Evolutionary conservation across 2,329 filamentous ascomycete genomes (phyloP).

Genomic region (Nigrospora osmanthi): DNA sequence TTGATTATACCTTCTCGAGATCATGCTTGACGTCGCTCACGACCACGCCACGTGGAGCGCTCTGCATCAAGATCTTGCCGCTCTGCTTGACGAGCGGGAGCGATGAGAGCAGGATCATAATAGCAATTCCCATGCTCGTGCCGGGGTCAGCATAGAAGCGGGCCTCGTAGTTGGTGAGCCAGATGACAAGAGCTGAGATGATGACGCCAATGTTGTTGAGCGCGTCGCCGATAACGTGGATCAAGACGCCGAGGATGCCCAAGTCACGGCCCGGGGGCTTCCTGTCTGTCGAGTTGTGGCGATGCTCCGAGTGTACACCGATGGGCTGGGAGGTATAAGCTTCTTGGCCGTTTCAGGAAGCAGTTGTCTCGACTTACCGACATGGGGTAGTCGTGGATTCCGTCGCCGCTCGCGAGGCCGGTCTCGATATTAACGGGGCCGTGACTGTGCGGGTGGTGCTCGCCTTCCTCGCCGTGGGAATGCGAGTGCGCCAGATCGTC

Average conservation of each 20-base stretch:
- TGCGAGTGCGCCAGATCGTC: background rate
- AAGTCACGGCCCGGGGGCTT: constrained; percentile 43
- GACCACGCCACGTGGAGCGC: constrained; percentile 51
- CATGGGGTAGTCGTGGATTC: constrained; percentile 13
- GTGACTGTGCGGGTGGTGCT: background rate
- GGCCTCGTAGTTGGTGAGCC: constrained; percentile 47
- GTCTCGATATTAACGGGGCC: constrained; percentile 14
- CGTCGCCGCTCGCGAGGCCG: constrained; percentile 10
- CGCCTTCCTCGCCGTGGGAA: background rate
- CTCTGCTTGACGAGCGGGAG: constrained; percentile 54
- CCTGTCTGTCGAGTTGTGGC: constrained; percentile 24
- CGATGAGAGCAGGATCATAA: constrained; percentile 64
- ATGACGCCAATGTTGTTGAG: constrained; percentile 74
- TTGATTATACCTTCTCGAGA: constrained; percentile 47
- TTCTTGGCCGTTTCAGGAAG: background rate
- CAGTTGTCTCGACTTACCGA: constrained; percentile 11
- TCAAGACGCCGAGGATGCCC: constrained; percentile 62
- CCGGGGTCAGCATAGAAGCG: constrained; percentile 68
- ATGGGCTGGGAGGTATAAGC: constrained; percentile 12
- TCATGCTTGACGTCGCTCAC: constrained; percentile 59
- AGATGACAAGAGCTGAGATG: constrained; percentile 60
- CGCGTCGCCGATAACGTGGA: constrained; percentile 66
- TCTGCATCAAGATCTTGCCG: constrained; percentile 61
- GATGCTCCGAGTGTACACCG: constrained; percentile 39
- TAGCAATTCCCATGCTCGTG: constrained; percentile 58